A percentile compares a stretch with the other conserved stretches of the same genome.
Conservation (phyloP, 1,284 basidiomycete species). For the Coniferiporia sulphurascens region DNA sequence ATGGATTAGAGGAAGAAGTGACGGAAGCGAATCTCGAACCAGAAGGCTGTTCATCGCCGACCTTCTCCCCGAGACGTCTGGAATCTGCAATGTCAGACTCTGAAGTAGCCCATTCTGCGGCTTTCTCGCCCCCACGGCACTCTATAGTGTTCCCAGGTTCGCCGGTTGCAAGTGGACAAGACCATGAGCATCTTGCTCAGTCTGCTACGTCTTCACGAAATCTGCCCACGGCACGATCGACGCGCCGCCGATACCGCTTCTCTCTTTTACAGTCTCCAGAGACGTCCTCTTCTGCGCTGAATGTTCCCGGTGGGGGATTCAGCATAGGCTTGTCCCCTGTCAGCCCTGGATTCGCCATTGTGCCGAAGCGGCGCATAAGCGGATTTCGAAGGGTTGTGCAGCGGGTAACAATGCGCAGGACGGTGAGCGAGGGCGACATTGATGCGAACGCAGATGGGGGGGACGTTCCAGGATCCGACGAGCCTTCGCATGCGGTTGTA, state of each 20-base stretch:
- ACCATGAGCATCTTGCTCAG: background rate
- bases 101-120: background rate
- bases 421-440: slow-evolving; percentile 46
- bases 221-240: background rate
- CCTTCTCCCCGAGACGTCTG: slow-evolving; percentile 33
- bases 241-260: slow-evolving; percentile 9
- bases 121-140: slow-evolving; percentile 6
- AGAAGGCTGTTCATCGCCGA: slow-evolving; percentile 21
- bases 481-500: slow-evolving; percentile 9
- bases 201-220: slow-evolving; percentile 9
- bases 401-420: slow-evolving; percentile 33
- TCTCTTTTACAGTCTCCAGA: slow-evolving; percentile 19
- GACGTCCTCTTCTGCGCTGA: slow-evolving; percentile 15
- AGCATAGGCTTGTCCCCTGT: slow-evolving; percentile 70
- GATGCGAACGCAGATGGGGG: slow-evolving; percentile 33
- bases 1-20: slow-evolving; percentile 27
- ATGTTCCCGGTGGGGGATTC: slow-evolving; percentile 45
- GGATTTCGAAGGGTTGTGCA: slow-evolving; percentile 26
- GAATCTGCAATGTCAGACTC: slow-evolving; percentile 14
- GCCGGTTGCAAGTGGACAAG: background rate
- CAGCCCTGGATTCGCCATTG: slow-evolving; percentile 66
- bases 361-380: slow-evolving; percentile 46
- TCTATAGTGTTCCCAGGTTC: slow-evolving; percentile 14
- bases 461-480: background rate
- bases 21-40: slow-evolving; percentile 4